A percentile compares a stretch with the other conserved stretches of the same genome.
Conservation (phyloP, 805 yeast genomes). For the Saturnispora gosingensis region DNA sequence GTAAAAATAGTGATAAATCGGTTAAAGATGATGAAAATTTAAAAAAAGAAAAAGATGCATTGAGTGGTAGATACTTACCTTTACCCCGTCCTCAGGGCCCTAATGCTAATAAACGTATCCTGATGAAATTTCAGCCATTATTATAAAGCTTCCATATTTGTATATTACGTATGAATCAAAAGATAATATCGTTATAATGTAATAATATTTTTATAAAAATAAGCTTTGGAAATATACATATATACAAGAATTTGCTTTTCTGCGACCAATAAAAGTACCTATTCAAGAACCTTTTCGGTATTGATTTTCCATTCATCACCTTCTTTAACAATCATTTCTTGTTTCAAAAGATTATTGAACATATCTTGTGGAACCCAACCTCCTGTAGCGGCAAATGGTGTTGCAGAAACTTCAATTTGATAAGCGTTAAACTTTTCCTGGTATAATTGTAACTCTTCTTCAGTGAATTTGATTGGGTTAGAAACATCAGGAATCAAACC, state of each 20-base stretch:
- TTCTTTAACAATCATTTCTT: conserved; percentile 57
- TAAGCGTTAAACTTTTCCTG: conserved; percentile 51
- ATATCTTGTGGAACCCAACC: conserved; percentile 96
- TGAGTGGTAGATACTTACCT: conserved; percentile 12
- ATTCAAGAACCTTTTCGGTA: conserved; percentile 20
- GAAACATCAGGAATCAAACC: conserved; percentile 39
- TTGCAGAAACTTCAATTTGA: conserved; percentile 55
- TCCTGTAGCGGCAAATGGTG: conserved; percentile 82
- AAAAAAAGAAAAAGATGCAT: neutral
- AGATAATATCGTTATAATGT: neutral
- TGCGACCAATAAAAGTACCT: neutral
- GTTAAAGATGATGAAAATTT: neutral
- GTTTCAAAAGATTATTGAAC: conserved; percentile 61
- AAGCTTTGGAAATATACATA: neutral
- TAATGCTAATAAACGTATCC: conserved; percentile 8
- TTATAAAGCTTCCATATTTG: conserved; percentile 10
- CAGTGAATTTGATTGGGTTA: conserved; percentile 55
- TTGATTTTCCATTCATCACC: conserved; percentile 37
- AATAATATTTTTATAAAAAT: neutral
- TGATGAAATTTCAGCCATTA: conserved; percentile 25
- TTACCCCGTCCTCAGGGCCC: conserved; percentile 12
- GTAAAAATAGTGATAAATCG: neutral
- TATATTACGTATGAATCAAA: neutral
- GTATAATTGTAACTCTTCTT: conserved; percentile 49
- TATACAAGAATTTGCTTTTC: neutral